Evolutionary conservation across 2,329 filamentous ascomycete species (phyloP).

Genomic region (Venturia pyrina): DNA sequence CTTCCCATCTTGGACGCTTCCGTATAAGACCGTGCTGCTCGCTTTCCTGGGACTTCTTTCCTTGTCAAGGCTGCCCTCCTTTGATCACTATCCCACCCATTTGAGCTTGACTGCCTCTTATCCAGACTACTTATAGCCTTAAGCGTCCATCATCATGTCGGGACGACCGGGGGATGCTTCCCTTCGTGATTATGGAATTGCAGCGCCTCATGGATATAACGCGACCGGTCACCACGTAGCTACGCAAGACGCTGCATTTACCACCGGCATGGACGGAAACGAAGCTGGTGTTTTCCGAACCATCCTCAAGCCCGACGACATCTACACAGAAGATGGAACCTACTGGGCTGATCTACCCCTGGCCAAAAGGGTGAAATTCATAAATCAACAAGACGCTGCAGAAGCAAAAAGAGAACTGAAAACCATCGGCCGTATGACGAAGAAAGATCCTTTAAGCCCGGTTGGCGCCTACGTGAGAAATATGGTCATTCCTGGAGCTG

Average conservation of each 20-base stretch:
- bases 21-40: neutral
- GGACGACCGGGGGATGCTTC: neutral
- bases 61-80: neutral
- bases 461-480: constrained; percentile 82
- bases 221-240: constrained; percentile 32
- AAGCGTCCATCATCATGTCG: neutral
- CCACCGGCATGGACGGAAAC: constrained; percentile 42
- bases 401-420: constrained; percentile 60
- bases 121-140: neutral
- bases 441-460: constrained; percentile 74
- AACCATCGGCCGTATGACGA: constrained; percentile 67
- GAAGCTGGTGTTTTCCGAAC: constrained; percentile 62
- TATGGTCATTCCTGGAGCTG: constrained; percentile 84
- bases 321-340: constrained; percentile 67
- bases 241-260: constrained; percentile 19
- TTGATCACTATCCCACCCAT: neutral
- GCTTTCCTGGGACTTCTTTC: neutral
- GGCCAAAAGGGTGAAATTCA: constrained; percentile 61
- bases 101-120: neutral
- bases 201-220: constrained; percentile 36
- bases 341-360: constrained; percentile 90
- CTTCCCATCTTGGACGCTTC: too few relatives aligned
- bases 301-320: constrained; percentile 79
- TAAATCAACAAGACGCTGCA: constrained; percentile 58
- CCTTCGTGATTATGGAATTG: constrained; percentile 9